Evolutionary conservation across 331 rosid species (phyloP).

Genomic region (Malus hybrid): DNA sequence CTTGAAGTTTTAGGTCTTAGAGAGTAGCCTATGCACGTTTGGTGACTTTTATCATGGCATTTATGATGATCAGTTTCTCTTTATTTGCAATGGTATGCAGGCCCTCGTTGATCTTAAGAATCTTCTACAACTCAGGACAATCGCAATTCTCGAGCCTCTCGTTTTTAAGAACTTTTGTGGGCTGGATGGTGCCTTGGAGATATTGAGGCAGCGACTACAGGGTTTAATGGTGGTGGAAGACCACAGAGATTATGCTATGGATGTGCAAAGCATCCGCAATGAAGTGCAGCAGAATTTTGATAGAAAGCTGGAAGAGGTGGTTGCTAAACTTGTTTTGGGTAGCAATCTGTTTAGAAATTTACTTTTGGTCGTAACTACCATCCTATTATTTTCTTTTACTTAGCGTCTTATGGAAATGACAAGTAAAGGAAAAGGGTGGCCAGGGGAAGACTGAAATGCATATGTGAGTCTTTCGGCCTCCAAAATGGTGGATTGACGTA

Average conservation of each 20-base stretch:
- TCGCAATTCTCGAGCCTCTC: conserved; percentile 25
- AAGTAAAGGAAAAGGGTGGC: neutral
- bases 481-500: no score
- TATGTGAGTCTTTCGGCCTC: no score
- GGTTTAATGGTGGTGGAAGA: conserved; percentile 45
- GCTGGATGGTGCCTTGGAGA: conserved; percentile 64
- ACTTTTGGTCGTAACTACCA: neutral
- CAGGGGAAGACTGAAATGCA: no score
- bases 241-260: conserved; percentile 61
- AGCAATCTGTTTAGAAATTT: neutral
- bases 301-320: conserved; percentile 39
- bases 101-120: conserved; percentile 58
- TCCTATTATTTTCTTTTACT: neutral
- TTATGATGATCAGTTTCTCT: neutral
- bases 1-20: no score
- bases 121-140: conserved; percentile 58
- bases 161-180: conserved; percentile 57
- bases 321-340: neutral
- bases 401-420: neutral
- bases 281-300: conserved; percentile 61
- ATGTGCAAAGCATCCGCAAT: conserved; percentile 55
- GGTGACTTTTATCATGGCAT: neutral
- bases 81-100: conserved; percentile 34
- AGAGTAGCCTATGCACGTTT: neutral
- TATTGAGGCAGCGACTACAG: conserved; percentile 46